Base-by-base conservation (phyloP, 176 grass and related monocot genomes). In the Tuctoria greenei region DNA sequence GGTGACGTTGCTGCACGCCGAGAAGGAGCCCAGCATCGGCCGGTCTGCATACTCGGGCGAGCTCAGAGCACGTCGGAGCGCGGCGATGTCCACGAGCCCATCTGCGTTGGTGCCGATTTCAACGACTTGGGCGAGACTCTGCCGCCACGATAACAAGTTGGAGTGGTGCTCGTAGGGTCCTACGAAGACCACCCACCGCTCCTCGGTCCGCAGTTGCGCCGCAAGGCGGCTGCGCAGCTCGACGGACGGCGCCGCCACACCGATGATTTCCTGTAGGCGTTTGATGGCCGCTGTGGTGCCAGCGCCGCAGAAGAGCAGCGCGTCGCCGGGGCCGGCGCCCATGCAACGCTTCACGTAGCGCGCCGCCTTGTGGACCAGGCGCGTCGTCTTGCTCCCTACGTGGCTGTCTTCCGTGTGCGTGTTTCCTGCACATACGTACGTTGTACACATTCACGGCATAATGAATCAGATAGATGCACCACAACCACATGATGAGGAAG, bases 111-210 rank as follows among this genome's bases (percentile, higher is more conserved):
- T 49, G 41, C 93, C 93, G 36, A 97, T 78, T 70, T 97, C 88
- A 0, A 97, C 86, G 17, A 93, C 90, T 54, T 97, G 86, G 0
- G 86, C 90, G 7, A 87, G 76, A 88, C 88, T 93, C 51, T 73
- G 86, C 8, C 90, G 73, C 94, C 94, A 97, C 3, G 90, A 93
- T 3, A 97, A 83, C 64, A 93, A 88, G 83, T 93, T 97, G 26
- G 86, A 97, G 74, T 97, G 93, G 83, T 97, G 90, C 70, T 93
- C 91, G 51, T 89, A 97, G 0, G 90, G 93, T 10, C 91, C 88
- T 0, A 90, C 84, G 71, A 97, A 97, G 9, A 93, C 88, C 3
- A 97, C 86, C 90, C 94, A 97, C 20, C 86, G 72, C 63, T 97
- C 90, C 63, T 86, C 77, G n/a, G 38, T 10, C 2, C 58, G 66